Base-by-base conservation (phyloP, 306 rosid genomes). In the Carpinus viminea region DNA sequence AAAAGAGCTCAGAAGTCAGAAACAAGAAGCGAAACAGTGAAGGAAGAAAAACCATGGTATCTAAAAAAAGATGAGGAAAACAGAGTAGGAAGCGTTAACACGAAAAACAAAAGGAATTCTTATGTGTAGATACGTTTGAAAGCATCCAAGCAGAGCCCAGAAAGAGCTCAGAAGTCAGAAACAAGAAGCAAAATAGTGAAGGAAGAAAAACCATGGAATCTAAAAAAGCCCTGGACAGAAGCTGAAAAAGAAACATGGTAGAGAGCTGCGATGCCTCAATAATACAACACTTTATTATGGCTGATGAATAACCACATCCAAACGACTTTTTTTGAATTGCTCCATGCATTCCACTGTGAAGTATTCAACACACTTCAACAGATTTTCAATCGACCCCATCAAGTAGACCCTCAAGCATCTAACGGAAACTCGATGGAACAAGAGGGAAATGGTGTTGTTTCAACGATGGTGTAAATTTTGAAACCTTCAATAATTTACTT, bases 171-270 rank as follows among this genome's bases (percentile, higher is more conserved):
- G 48, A 8, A 17, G 70, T 17, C 9, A 65, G 70, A 65, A 74
- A 69, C 74, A 12, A 26, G n/a, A 52, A 55, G 60, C 71, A 72
- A 71, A 60, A 50, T 47, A 75, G 26, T 65, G 4, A n/a, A 24
- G 41, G 80, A 79, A 16, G 20, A 65, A 3, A 61, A 70, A 47
- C 59, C 41, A 66, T 51, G 70, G 75, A 0, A 18, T 48, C 73
- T 7, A n/a, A 70, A n/a, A n/a, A 73, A 78, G 79, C 46, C 51
- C 34, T 50, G 38, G 7, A 55, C 13, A 52, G 53, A 77, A 75
- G 72, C 15, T 55, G 56, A 41, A 36, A 60, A 65, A 57, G 81
- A 60, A 61, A 57, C 10, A 46, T 17, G 59, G 31, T 8, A 8
- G 43, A 18, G 21, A 38, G 21, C 36, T 69, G 12, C 12, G 12